These are phyloP conservation scores for Saturnispora ahearnii DNA, from an alignment of 805 yeast species.

Conservation along the genomic window DNA sequence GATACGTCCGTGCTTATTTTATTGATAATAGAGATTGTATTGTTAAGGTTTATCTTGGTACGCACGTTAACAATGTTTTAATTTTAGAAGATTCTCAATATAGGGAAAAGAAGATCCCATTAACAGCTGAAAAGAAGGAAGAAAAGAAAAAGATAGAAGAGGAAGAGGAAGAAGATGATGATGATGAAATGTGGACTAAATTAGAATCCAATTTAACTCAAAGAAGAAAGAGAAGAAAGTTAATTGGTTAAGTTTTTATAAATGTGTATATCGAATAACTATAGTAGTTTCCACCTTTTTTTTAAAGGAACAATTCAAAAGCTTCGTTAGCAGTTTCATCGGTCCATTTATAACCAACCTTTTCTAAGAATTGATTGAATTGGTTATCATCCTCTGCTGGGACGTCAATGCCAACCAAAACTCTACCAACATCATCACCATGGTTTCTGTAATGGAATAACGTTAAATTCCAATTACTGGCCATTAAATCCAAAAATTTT, in stretches of 20 bases:
- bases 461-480: constrained; percentile 82
- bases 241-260: constrained; percentile 4
- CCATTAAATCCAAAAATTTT: constrained; percentile 63
- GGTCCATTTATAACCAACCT: constrained; percentile 63
- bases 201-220: constrained; percentile 19
- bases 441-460: constrained; percentile 95
- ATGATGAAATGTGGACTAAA: constrained; percentile 28
- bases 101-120: background rate
- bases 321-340: constrained; percentile 84
- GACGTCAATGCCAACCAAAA: constrained; percentile 80
- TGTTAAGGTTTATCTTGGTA: constrained; percentile 69
- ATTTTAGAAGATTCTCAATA: constrained; percentile 38
- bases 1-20: constrained; percentile 75
- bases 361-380: constrained; percentile 58
- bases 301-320: constrained; percentile 55
- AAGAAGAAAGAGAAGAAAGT: constrained; percentile 25
- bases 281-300: background rate
- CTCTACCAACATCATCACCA: constrained; percentile 91
- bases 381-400: constrained; percentile 61
- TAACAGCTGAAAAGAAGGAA: constrained; percentile 30
- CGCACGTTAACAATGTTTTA: constrained; percentile 51
- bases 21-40: constrained; percentile 45
- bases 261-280: background rate
- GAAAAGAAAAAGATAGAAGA: constrained; percentile 22
- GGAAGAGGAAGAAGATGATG: constrained; percentile 28